These are phyloP conservation scores for Lumnitzera racemosa DNA, from an alignment of 345 rosid genomes.

Conservation along the genomic window DNA sequence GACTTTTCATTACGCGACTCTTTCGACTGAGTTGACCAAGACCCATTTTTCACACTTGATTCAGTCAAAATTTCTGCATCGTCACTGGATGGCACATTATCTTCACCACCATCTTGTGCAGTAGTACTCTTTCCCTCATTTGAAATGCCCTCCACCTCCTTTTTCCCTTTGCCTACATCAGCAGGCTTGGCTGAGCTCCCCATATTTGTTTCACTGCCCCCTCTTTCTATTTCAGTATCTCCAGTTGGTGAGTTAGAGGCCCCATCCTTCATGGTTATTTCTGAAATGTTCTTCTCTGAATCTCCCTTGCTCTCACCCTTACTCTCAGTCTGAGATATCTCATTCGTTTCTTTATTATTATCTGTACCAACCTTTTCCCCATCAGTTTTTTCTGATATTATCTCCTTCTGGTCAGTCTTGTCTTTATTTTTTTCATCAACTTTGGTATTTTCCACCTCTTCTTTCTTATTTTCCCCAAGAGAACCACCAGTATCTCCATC, in stretches of 20 bases:
- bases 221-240: too few species aligned
- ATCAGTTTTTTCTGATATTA: conserved; percentile 11
- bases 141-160: too few species aligned
- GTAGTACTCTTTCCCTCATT: conserved; percentile 20
- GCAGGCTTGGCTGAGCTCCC: too few species aligned
- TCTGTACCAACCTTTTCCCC: conserved; percentile 13
- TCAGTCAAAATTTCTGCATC: conserved; percentile 64
- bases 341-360: neutral
- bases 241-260: too few species aligned
- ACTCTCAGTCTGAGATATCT: conserved; percentile 3
- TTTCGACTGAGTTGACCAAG: conserved; percentile 74
- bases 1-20: conserved; percentile 88
- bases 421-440: neutral
- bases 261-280: too few species aligned
- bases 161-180: too few species aligned
- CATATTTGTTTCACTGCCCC: too few species aligned
- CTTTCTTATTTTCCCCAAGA: neutral
- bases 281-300: conserved; percentile 13
- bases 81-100: conserved; percentile 33
- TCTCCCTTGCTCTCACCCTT: conserved; percentile 13
- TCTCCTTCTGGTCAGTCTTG: conserved; percentile 3
- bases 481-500: conserved; percentile 1
- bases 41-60: conserved; percentile 48
- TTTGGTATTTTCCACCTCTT: neutral
- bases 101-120: conserved; percentile 19